These are phyloP conservation scores for Boletus sp. DNA, from an alignment of 1,284 basidiomycete genomes.

Conservation along the genomic window DNA sequence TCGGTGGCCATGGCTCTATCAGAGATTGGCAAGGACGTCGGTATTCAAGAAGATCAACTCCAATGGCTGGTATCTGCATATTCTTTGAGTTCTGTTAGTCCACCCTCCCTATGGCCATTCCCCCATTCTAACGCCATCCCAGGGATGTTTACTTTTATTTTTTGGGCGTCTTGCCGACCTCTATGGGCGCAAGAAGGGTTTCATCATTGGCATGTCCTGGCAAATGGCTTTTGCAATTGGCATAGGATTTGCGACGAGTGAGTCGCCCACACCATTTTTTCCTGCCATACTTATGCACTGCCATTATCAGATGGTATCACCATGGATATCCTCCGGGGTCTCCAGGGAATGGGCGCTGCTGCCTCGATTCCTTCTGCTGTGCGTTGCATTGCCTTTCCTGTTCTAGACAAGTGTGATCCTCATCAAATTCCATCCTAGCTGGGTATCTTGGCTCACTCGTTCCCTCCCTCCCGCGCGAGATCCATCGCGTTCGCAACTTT, in stretches of 20 bases:
- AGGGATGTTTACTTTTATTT: slow-evolving; percentile 73
- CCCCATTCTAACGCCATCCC: slow-evolving; percentile 12
- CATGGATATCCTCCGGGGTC: slow-evolving; percentile 62
- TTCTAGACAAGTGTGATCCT: neutral
- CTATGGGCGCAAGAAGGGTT: slow-evolving; percentile 64
- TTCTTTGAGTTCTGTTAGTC: slow-evolving; percentile 49
- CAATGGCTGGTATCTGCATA: slow-evolving; percentile 65
- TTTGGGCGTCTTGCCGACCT: slow-evolving; percentile 73
- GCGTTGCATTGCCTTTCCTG: slow-evolving; percentile 26
- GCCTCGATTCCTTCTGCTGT: slow-evolving; percentile 70
- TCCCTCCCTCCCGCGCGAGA: slow-evolving; percentile 65
- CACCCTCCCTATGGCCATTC: neutral
- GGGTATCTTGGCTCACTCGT: slow-evolving; percentile 75
- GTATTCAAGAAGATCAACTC: slow-evolving; percentile 48
- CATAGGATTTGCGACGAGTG: slow-evolving; percentile 53
- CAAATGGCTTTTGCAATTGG: slow-evolving; percentile 51
- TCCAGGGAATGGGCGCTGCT: slow-evolving; percentile 71
- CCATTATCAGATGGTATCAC: slow-evolving; percentile 46
- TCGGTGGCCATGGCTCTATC: slow-evolving; percentile 60
- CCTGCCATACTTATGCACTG: neutral
- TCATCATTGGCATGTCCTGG: slow-evolving; percentile 51
- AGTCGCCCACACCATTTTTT: slow-evolving; percentile 14
- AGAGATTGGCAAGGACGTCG: slow-evolving; percentile 53
- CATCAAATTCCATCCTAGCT: slow-evolving; percentile 43
- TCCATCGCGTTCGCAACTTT: slow-evolving; percentile 77